Evolutionary conservation across 2,329 filamentous ascomycete species (phyloP).

Genomic region (Cladosporium sp.): DNA sequence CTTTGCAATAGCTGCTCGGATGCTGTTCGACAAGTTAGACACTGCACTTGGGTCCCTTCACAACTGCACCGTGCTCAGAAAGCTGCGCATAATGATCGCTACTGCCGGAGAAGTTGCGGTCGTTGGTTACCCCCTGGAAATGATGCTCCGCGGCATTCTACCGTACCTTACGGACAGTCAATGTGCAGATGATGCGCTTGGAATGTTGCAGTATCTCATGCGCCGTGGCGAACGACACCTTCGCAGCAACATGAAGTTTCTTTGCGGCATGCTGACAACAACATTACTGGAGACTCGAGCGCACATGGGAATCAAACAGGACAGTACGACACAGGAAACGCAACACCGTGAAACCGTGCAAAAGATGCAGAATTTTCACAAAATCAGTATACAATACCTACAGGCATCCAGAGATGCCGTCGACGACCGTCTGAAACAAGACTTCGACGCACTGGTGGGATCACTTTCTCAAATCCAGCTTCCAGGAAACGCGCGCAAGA

Average conservation of each 20-base stretch:
- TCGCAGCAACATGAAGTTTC: constrained; percentile 63
- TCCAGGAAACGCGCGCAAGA: constrained; percentile 64
- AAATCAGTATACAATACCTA: constrained; percentile 72
- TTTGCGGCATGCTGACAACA: constrained; percentile 75
- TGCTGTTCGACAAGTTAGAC: constrained; percentile 75
- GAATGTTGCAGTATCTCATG: constrained; percentile 80
- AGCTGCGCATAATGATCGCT: constrained; percentile 75
- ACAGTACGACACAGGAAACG: constrained; percentile 78
- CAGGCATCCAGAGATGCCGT: constrained; percentile 30
- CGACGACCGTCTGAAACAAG: not conserved
- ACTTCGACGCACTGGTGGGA: constrained; percentile 14
- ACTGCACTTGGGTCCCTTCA: constrained; percentile 81
- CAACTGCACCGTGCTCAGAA: constrained; percentile 80
- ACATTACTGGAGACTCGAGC: constrained; percentile 72
- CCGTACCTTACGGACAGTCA: constrained; percentile 77
- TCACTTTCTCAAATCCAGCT: constrained; percentile 51
- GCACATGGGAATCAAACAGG: constrained; percentile 70
- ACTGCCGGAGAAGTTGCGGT: constrained; percentile 71
- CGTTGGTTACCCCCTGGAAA: constrained; percentile 79
- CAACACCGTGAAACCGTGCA: constrained; percentile 74
- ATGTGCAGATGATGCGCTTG: constrained; percentile 86
- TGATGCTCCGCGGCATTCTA: constrained; percentile 77
- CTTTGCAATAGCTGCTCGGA: constrained; percentile 52
- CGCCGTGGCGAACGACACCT: constrained; percentile 64
- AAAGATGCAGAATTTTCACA: constrained; percentile 70